Conservation (phyloP, 768 basidiomycete genomes). For the Lactarius sp. region DNA sequence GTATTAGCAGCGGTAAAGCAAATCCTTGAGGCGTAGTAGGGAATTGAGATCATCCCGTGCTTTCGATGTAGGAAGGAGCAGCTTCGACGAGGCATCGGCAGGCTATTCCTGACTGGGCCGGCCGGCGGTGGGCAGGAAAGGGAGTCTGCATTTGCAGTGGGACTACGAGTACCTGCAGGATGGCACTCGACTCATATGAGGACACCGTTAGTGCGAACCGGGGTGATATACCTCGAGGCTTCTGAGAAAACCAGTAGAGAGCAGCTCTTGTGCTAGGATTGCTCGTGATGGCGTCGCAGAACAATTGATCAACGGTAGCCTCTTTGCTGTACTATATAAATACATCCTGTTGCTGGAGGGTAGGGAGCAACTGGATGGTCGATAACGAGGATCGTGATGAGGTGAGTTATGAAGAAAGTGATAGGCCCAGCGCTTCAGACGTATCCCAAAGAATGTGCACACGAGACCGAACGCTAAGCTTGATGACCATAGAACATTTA, state of each 20-base stretch:
- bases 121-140: not conserved
- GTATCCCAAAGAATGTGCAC: not conserved
- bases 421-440: not conserved
- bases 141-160: not conserved
- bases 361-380: no score
- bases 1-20: constrained; percentile 44
- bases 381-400: not conserved
- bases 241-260: no score
- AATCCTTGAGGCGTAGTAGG: constrained; percentile 32
- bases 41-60: not conserved
- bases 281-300: not conserved
- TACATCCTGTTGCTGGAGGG: no score
- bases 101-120: no score
- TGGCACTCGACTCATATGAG: no score
- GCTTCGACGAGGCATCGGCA: not conserved
- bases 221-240: no score
- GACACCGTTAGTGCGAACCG: no score
- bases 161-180: not conserved
- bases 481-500: not conserved
- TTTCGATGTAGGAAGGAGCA: not conserved
- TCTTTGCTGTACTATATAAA: not conserved
- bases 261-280: not conserved
- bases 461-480: not conserved
- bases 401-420: not conserved
- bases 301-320: not conserved